Percentiles rank a stretch among this genome's conserved stretches.
phyloP scores from a whole-genome alignment of 2,329 filamentous ascomycete genomes.

The Beauveria sp. region DNA sequence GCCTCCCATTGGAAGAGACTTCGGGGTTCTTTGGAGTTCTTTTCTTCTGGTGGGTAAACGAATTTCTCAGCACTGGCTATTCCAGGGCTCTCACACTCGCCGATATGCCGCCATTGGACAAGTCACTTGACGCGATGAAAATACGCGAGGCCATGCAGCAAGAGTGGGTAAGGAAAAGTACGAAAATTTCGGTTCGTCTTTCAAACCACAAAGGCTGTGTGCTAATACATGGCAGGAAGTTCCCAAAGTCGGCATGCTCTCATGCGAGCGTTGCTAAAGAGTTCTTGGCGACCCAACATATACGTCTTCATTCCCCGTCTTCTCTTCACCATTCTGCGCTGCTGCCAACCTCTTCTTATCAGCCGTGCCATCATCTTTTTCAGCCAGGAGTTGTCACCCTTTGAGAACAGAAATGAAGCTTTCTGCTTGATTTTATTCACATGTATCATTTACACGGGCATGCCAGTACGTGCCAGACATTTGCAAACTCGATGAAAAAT shows the following conservation, averaged over 20 bases:
- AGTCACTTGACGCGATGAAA: background rate
- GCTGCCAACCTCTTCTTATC: slow-evolving; percentile 1
- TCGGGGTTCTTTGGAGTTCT: background rate
- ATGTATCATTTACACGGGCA: background rate
- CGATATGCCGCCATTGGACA: background rate
- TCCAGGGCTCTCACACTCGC: background rate
- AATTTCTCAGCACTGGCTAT: background rate
- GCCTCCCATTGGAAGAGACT: background rate
- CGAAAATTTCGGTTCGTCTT: background rate
- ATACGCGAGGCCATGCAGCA: background rate
- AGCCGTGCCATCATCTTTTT: background rate
- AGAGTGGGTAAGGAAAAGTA: background rate
- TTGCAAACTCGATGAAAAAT: background rate
- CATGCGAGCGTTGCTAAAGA: background rate
- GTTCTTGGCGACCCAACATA: background rate
- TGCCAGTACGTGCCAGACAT: background rate
- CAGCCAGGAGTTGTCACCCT: background rate
- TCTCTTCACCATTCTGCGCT: background rate
- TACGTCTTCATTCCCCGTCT: background rate
- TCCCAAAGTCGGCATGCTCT: background rate
- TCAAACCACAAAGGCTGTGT: background rate
- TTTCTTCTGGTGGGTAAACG: slow-evolving; percentile 3
- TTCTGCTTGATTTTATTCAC: background rate
- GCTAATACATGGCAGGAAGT: background rate
- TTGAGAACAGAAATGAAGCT: slow-evolving; percentile 4